A percentile compares a stretch with the other conserved stretches of the same genome.
phyloP scores from a whole-genome alignment of 495 filamentous ascomycete species.

The Talaromyces wortmannii region DNA sequence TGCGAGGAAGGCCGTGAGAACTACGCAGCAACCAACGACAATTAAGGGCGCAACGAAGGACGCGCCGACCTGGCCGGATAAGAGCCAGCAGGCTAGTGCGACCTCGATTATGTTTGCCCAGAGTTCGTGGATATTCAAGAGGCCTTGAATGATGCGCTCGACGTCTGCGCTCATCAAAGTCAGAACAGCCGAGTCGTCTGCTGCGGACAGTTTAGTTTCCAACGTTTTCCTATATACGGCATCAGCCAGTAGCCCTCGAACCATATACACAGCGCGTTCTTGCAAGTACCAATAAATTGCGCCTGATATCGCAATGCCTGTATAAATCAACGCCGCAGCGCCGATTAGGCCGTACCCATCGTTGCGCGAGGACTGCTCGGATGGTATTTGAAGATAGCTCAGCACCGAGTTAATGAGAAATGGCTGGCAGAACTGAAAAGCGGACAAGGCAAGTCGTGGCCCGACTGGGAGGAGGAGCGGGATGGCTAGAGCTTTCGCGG shows the following conservation, averaged over 20 bases:
- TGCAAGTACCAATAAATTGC: constrained; percentile 43
- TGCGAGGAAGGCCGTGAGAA: constrained; percentile 18
- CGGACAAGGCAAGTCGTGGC: constrained; percentile 48
- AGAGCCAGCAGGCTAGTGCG: constrained; percentile 41
- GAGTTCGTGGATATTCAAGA: constrained; percentile 33
- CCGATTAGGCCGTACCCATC: constrained; percentile 47
- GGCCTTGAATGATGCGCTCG: constrained; percentile 33
- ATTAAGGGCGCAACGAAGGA: constrained; percentile 35
- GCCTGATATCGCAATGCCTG: constrained; percentile 40
- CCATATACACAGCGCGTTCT: constrained; percentile 51
- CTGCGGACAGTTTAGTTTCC: constrained; percentile 26
- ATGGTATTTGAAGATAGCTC: constrained; percentile 34
- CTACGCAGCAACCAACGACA: not conserved
- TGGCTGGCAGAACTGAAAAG: constrained; percentile 57
- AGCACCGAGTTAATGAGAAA: constrained; percentile 51
- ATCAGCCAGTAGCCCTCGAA: constrained; percentile 47
- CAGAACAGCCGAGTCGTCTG: constrained; percentile 38
- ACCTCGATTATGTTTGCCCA: constrained; percentile 50
- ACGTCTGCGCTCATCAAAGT: constrained; percentile 53
- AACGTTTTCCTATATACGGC: constrained; percentile 48
- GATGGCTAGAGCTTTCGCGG: constrained; percentile 37
- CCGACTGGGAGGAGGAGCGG: constrained; percentile 40
- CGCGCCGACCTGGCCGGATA: constrained; percentile 43
- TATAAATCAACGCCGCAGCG: constrained; percentile 37
- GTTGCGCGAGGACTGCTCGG: constrained; percentile 26